phyloP scores from a whole-genome alignment of 768 basidiomycete genomes.

The Naematelia encephala region DNA sequence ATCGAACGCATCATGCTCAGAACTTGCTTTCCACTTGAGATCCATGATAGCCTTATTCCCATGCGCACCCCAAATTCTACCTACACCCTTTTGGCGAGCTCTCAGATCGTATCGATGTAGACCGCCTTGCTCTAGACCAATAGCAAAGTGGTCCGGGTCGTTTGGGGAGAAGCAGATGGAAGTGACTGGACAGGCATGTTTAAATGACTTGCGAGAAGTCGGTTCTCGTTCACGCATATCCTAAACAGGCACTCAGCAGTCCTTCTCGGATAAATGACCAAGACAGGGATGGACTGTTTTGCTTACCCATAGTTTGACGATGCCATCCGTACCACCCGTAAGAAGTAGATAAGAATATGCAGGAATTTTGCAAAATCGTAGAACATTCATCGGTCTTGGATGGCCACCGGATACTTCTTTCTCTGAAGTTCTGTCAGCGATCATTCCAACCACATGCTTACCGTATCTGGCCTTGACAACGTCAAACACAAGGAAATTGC shows the following conservation, averaged over 20 bases:
- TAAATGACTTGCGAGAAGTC: constrained; percentile 30
- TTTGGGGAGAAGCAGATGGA: constrained; percentile 42
- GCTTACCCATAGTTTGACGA: constrained; percentile 44
- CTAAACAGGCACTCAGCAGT: constrained; percentile 14
- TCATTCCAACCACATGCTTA: constrained; percentile 9
- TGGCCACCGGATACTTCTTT: constrained; percentile 38
- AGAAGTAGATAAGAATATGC: constrained; percentile 38
- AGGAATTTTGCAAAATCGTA: constrained; percentile 31
- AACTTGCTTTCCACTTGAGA: constrained; percentile 42
- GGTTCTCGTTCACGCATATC: constrained; percentile 41
- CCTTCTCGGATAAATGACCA: not conserved
- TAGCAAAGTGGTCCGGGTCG: constrained; percentile 34
- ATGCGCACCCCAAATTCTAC: constrained; percentile 45
- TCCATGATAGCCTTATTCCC: constrained; percentile 45
- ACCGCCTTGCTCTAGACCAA: constrained; percentile 43
- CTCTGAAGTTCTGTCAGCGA: constrained; percentile 22
- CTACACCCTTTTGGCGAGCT: constrained; percentile 22
- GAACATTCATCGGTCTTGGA: constrained; percentile 39
- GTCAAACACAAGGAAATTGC: constrained; percentile 47
- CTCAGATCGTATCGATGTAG: constrained; percentile 47
- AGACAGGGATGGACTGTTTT: not conserved
- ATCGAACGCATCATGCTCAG: constrained; percentile 15
- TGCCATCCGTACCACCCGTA: constrained; percentile 46
- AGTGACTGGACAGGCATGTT: constrained; percentile 38
- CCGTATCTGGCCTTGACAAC: constrained; percentile 39